Evolutionary conservation across 441 rosid species (phyloP).

Genomic region (Iberis amara): DNA sequence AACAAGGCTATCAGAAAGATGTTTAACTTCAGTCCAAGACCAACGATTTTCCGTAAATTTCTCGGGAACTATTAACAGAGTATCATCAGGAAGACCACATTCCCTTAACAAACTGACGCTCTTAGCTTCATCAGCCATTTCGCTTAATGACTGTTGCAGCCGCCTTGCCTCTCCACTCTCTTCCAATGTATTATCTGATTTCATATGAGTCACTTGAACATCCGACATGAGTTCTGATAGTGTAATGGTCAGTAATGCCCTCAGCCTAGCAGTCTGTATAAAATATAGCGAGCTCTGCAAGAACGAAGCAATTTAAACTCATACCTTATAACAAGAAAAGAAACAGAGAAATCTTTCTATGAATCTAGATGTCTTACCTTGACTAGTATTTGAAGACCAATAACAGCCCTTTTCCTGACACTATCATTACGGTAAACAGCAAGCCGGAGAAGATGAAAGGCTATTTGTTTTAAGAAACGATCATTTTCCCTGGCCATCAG

Average conservation of each 20-base stretch:
- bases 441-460: constrained; percentile 94
- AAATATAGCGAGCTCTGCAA: constrained; percentile 90
- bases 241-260: constrained; percentile 95
- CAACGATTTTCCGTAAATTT: constrained; percentile 60
- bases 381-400: constrained; percentile 88
- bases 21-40: constrained; percentile 89
- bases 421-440: constrained; percentile 92
- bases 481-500: constrained; percentile 99
- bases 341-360: constrained; percentile 14
- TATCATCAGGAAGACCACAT: constrained; percentile 77
- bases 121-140: constrained; percentile 86
- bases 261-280: constrained; percentile 90
- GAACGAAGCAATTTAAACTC: constrained; percentile 28
- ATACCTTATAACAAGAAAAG: constrained; percentile 25
- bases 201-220: constrained; percentile 97
- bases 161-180: constrained; percentile 97
- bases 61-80: constrained; percentile 51
- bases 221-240: constrained; percentile 97
- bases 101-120: constrained; percentile 60
- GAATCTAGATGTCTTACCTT: constrained; percentile 52
- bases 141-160: constrained; percentile 83
- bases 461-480: constrained; percentile 95
- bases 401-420: constrained; percentile 89
- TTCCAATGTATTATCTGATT: constrained; percentile 84
- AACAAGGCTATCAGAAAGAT: constrained; percentile 73